Evolutionary conservation across 225 moss, liverwort and hornwort species (phyloP), one percentile per base, ranked within the genome.

Genomic region (Pseudoscleropodium purum): DNA sequence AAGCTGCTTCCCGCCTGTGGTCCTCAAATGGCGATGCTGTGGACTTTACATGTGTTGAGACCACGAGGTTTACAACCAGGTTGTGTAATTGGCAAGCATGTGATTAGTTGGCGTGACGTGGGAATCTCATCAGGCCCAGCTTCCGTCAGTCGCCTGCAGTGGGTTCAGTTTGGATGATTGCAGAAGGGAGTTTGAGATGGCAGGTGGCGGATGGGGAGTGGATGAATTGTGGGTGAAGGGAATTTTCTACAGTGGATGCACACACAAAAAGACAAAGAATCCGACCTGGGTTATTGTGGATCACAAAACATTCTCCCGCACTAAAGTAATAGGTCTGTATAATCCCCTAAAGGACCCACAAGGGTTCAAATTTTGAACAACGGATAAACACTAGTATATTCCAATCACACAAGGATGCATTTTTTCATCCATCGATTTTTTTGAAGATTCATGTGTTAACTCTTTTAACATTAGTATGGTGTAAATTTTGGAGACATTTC

Each of bases 311-410:
- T 81, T 61, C 81, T 60, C 41, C 80, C 13, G 8, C 13, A 29
- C 27, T 13, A 4, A 19, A 19, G 31, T 10, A 31, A 18, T 2
- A 47, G 4, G 47, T 6, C 11, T 47, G 7, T n/a, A n/a, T n/a
- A 11, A 9, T 11, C 2, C 11, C 5, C 37, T 11, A 37, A 21
- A 39, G 2, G n/a, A 39, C 24, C 21, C 9, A 0, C 1, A 2
- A 39, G 25, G 1, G 3, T 24, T n/a, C n/a, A 13, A 39, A 39
- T 39, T 25, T 70, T 41, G 26, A 41, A 72, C 9, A 72, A 72
- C 5, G 5, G 26, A 72, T 72, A 26, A 9, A 41, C 0, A 0
- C 14, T 14, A 25, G 23, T 4, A 39, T 13, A n/a, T 39, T 24
- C 7, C 7, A 72, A 72, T 1, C 7, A 25, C 8, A 39, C 39